Base-by-base conservation (phyloP, 2,329 filamentous ascomycete species). In the Magnaporthiopsis rhizophila region DNA sequence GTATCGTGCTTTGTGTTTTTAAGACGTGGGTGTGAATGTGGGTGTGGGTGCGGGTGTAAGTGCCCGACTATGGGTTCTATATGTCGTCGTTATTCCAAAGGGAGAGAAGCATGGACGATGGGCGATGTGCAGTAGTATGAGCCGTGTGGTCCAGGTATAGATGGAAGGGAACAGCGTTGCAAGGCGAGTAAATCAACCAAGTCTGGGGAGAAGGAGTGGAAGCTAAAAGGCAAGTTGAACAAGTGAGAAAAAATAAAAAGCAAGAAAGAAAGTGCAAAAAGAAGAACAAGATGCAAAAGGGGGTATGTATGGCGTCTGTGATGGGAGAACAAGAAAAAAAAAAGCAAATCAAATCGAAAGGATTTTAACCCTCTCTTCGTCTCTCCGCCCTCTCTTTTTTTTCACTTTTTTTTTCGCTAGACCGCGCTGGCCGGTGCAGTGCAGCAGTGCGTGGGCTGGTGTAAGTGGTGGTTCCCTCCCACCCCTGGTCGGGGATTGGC, bases 171-270 rank as follows among this genome's bases (percentile, higher is more conserved):
- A 21, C 45, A 53, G 45, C 45, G 36, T 38, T 4, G 36, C 13
- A 32, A 45, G 59, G 21, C 34, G 34, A 45, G 59, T 9, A 26
- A 61, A 21, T 15, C 21, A 45, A 61, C 34, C n/a, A 61, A 45
- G 59, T 61, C 30, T 59, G 34, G 50, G 57, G 59, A 13, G 38
- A 45, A 45, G 38, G 38, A 45, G 38, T 45, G 38, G 38, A 45
- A 45, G 38, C 38, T 45, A 45, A 45, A 15, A 45, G 38, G 57
- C 45, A 59, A 30, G 45, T 11, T 3, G 45, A 28, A 56, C 24
- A 59, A 62, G 64, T 62, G 26, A 58, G 62, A 64, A 61, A n/a
- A 34, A 62, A 30, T 30, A 18, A 32, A 50, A 30, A 30, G 30
- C 30, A 63, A 45, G 58, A n/a, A 56, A 21, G n/a, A 59, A 21